Conservation (phyloP, 768 basidiomycete genomes). For the Asterophora lycoperdoides region DNA sequence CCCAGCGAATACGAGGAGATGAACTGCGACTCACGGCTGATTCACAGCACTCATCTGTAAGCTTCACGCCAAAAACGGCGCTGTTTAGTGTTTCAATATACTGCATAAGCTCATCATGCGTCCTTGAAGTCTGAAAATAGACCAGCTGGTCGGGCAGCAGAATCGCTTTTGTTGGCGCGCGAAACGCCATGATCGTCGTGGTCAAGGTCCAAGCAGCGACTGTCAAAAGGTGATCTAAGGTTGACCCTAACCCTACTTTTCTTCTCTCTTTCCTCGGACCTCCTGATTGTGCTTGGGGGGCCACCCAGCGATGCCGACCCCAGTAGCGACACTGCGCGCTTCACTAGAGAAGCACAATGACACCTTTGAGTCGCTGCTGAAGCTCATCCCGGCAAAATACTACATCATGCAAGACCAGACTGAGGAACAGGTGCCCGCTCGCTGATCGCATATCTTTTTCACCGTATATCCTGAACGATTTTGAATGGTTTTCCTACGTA, state of each 20-base stretch:
- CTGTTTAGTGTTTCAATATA: conserved; percentile 78
- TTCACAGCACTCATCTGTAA: conserved; percentile 55
- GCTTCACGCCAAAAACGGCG: conserved; percentile 69
- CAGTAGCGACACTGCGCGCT: conserved; percentile 41
- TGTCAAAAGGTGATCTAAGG: no score
- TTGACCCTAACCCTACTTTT: conserved; percentile 1
- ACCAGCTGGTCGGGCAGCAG: conserved; percentile 72
- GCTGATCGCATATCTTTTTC: neutral
- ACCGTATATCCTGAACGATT: neutral
- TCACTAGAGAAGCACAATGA: conserved; percentile 84
- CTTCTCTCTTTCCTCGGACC: neutral
- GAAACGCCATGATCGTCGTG: conserved; percentile 32
- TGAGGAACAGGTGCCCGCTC: conserved; percentile 62
- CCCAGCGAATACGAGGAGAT: no score
- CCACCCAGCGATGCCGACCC: conserved; percentile 41
- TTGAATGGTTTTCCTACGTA: neutral
- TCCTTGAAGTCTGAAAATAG: conserved; percentile 73
- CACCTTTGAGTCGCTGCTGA: conserved; percentile 77
- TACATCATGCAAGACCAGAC: conserved; percentile 70
- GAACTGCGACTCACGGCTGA: conserved; percentile 49
- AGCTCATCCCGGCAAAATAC: conserved; percentile 85
- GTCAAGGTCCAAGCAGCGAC: neutral
- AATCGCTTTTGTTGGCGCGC: conserved; percentile 65
- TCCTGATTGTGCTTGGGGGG: no score
- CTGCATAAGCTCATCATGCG: conserved; percentile 59